Evolutionary conservation across 495 filamentous ascomycete genomes (phyloP), one percentile per base, ranked within the genome.

Genomic region (Neurospora sp.): DNA sequence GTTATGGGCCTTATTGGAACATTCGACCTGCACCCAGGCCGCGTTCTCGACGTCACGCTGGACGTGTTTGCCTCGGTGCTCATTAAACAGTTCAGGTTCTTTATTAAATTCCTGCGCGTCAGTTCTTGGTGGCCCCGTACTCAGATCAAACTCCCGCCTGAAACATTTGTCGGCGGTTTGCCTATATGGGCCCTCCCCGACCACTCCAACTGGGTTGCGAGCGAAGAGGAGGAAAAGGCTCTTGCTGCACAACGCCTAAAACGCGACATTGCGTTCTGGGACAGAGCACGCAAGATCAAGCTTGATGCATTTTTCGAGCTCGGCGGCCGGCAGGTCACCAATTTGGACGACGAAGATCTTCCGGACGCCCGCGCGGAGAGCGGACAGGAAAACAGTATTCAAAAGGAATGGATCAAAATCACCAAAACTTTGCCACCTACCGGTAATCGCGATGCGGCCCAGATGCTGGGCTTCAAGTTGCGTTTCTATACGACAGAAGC

Each of bases 101-200:
- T 97, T 77, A 89, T 97, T 79, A 97, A 95, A 80, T 88, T 98
- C 37, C 84, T 98, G 18, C 89, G 94, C 20, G 88, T 89, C 61
- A 98, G 96, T 84, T 94, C 96, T 20, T 99, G 96, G 96, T 99
- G 96, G 96, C 96, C 96, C 3, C 89, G 91, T 69, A 88, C 87
- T 69, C 81, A 80, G 69, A 70, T 80, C 37, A 79, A 78, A 69
- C 78, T 77, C n/a, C 71, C 80, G 27, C 74, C 76, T 40, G 77
- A 76, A 70, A 79, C 71, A 4, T 82, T 82, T 41, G 75, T 82
- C 9, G 85, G 84, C 12, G 90, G 90, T 4, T 83, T 98, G 9
- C 94, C 94, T 1, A 85, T 83, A 31, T 98, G 94, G 94, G 94
- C 94, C 35, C 80, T 91, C 38, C 93, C 93, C 9, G 87, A 88